These are phyloP conservation scores for Madurella mycetomatis DNA, from an alignment of 2,329 filamentous ascomycete genomes.

Conservation along the genomic window DNA sequence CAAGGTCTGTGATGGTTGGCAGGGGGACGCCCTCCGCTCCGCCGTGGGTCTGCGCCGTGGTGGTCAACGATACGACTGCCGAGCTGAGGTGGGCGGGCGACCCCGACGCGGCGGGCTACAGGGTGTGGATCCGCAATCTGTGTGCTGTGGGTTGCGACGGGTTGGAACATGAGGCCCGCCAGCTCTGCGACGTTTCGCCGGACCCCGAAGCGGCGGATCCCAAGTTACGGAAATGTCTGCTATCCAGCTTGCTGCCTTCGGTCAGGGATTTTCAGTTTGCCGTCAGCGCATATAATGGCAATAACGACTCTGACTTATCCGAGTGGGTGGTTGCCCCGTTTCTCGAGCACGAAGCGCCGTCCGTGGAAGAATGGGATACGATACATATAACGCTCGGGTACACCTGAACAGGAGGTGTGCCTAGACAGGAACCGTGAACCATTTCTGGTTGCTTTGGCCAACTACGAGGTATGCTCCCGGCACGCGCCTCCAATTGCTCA, in stretches of 20 bases:
- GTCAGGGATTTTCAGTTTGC: conserved; percentile 17
- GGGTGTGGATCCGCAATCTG: conserved; percentile 2
- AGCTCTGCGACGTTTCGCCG: not conserved
- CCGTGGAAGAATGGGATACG: conserved; percentile 1
- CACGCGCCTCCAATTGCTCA: too few relatives aligned
- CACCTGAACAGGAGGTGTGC: not conserved
- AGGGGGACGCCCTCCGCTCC: conserved; percentile 2
- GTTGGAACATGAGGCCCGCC: not conserved
- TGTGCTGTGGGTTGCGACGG: not conserved
- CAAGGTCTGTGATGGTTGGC: conserved; percentile 13
- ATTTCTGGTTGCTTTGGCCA: not conserved
- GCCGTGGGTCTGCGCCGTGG: not conserved
- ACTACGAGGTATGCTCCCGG: too few relatives aligned
- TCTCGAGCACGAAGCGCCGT: not conserved
- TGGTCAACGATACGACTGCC: not conserved
- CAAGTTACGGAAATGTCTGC: not conserved
- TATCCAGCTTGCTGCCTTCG: conserved; percentile 1
- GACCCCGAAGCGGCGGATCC: not conserved
- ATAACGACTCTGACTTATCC: conserved; percentile 7
- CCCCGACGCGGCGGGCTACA: conserved; percentile 8
- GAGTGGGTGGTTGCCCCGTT: conserved; percentile 13
- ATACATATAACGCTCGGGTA: conserved; percentile 5
- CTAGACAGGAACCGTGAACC: not conserved
- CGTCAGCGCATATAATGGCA: conserved; percentile 17
- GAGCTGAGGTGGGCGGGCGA: conserved; percentile 12